Percentiles rank a stretch among this genome's conserved stretches.
phyloP scores from a whole-genome alignment of 2,329 filamentous ascomycete species.

The Nigrospora oryzae region DNA sequence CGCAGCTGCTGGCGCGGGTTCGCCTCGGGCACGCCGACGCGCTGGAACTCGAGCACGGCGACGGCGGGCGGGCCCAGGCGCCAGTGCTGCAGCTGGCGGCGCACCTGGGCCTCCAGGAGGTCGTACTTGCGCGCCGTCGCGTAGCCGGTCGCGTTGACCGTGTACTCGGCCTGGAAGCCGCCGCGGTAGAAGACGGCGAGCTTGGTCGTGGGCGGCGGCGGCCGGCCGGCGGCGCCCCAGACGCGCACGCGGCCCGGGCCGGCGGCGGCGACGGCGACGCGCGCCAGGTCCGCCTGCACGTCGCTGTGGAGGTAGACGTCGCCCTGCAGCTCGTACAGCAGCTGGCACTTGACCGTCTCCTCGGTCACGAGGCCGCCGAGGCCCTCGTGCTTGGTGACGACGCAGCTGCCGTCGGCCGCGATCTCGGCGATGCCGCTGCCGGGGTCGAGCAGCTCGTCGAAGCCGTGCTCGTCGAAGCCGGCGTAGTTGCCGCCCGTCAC shows the following conservation, averaged over 20 bases:
- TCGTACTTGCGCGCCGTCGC: slow-evolving; percentile 38
- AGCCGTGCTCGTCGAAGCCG: slow-evolving; percentile 33
- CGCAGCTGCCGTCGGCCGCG: slow-evolving; percentile 18
- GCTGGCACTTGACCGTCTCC: slow-evolving; percentile 31
- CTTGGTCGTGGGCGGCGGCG: slow-evolving; percentile 42
- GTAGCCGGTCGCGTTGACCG: slow-evolving; percentile 38
- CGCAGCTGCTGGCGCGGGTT: slow-evolving; percentile 29
- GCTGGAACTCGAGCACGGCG: slow-evolving; percentile 44
- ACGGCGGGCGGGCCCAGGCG: slow-evolving; percentile 26
- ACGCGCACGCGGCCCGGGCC: slow-evolving; percentile 28
- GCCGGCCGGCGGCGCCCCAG: slow-evolving; percentile 28
- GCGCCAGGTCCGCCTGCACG: slow-evolving; percentile 30
- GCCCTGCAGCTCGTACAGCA: slow-evolving; percentile 40
- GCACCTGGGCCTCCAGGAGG: slow-evolving; percentile 37
- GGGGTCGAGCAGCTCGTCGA: slow-evolving; percentile 19
- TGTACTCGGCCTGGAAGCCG: slow-evolving; percentile 35
- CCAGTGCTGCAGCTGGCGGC: slow-evolving; percentile 28
- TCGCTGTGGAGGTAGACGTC: slow-evolving; percentile 39
- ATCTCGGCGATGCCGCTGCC: slow-evolving; percentile 30
- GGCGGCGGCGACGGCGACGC: slow-evolving; percentile 25
- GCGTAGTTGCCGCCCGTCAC: slow-evolving; percentile 47
- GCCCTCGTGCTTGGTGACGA: slow-evolving; percentile 24
- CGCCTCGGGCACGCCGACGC: slow-evolving; percentile 25
- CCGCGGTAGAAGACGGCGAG: slow-evolving; percentile 40
- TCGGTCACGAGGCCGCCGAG: slow-evolving; percentile 27